Base-by-base conservation (phyloP, 495 filamentous ascomycete genomes). In the Bathelium albidoporum region DNA sequence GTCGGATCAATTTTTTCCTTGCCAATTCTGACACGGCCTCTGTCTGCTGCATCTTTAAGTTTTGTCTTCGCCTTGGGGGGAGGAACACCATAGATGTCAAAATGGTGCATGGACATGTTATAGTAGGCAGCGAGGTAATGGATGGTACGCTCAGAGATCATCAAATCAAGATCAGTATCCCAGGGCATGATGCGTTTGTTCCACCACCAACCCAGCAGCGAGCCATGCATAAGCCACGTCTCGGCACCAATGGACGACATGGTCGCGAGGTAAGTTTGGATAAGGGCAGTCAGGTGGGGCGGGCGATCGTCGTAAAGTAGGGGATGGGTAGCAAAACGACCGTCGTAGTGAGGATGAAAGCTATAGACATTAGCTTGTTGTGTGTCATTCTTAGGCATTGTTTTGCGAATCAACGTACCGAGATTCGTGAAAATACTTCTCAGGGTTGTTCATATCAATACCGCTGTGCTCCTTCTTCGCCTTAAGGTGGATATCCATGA, bases 201-300 rank as follows among this genome's bases (percentile, higher is more conserved):
- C 83, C 83, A 86, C 79, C 80, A 86, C 83, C 83, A 85, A 26
- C 82, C 79, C 31, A 86, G 72, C 58, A 86, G 75, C 1, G 79
- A 79, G 24, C 83, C 83, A 64, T 86, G 83, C 79, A 85, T 85
- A 44, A 86, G 81, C 83, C 83, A 86, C 41, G 82, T 86, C 66
- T 84, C 81, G 7, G 78, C 79, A 12, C 80, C 80, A 34, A 86
- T 73, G 29, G 79, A 76, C 32, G 73, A 68, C 82, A 85, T 85
- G 11, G 80, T 81, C 2, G 72, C 71, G 11, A 85, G 70, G 61
- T 85, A 85, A 14, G 82, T 81, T 66, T 78, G 79, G 65, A 83
- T 77, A 16, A 85, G 73, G n/a, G 72, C 72, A 32, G 75, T 78
- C 11, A 86, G 73, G 55, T 80, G 73, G 1, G 73, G 68, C 18